A percentile compares a stretch with the other conserved stretches of the same genome.
phyloP scores from a whole-genome alignment of 2,329 filamentous ascomycete genomes.

The Juglanconis oblonga region DNA sequence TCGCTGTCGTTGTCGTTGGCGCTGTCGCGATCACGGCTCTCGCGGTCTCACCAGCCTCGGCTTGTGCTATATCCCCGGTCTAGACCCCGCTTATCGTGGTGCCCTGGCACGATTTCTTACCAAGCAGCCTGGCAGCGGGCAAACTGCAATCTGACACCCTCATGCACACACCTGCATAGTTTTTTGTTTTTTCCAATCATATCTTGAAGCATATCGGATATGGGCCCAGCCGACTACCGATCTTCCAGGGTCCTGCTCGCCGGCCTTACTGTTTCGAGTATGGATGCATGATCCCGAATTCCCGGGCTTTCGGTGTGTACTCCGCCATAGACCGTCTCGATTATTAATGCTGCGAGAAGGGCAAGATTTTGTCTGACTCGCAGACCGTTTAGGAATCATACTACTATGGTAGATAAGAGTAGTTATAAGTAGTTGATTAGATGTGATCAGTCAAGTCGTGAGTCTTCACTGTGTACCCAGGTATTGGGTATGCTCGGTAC shows the following conservation, averaged over 20 bases:
- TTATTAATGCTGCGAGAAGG: no score
- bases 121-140: neutral
- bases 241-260: neutral
- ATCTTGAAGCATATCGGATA: neutral
- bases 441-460: no score
- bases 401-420: no score
- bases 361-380: no score
- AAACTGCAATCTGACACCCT: neutral
- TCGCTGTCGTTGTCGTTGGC: no score
- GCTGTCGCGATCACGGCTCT: neutral
- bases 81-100: neutral
- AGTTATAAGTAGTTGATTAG: no score
- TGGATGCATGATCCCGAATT: neutral
- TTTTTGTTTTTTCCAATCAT: neutral
- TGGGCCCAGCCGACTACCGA: neutral
- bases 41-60: neutral
- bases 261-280: neutral
- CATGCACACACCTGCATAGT: neutral
- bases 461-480: no score
- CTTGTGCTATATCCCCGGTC: neutral
- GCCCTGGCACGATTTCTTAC: no score
- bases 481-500: no score
- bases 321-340: no score
- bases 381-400: no score
- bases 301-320: neutral